phyloP scores from a whole-genome alignment of 192 early-diverging fungal genomes.

The Podila epicladia region DNA sequence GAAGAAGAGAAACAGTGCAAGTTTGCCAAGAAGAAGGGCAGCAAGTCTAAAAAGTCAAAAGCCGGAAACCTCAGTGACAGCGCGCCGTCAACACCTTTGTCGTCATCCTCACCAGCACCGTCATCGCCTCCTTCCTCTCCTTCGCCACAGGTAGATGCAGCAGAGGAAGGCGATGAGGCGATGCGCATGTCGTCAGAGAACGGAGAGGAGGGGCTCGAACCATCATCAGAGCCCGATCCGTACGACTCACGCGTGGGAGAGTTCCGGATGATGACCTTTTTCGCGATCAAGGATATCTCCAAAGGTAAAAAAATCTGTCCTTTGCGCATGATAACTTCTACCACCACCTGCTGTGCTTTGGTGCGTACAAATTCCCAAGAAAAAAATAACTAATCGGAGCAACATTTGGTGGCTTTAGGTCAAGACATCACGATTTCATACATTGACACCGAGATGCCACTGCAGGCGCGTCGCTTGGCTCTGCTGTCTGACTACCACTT shows the following conservation, averaged over 20 bases:
- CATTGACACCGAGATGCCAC: conserved; percentile 68
- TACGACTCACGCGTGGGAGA: conserved; percentile 12
- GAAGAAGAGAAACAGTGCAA: neutral
- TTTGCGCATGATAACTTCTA: neutral
- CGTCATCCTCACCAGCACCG: neutral
- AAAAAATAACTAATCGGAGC: neutral
- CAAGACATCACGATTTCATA: conserved; percentile 74
- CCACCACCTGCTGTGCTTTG: neutral
- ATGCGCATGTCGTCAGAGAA: conserved; percentile 7
- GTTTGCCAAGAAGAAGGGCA: neutral
- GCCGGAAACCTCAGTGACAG: neutral
- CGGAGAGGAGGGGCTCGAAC: conserved; percentile 11
- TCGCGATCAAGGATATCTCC: conserved; percentile 24
- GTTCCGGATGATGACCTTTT: conserved; percentile 51
- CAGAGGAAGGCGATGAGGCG: neutral
- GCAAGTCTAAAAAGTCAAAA: neutral
- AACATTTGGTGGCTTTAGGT: conserved; percentile 28
- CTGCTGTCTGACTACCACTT: conserved; percentile 73
- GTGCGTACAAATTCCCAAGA: conserved; percentile 15
- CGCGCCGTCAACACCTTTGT: neutral
- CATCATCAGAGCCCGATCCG: conserved; percentile 6
- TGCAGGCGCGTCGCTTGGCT: conserved; percentile 61
- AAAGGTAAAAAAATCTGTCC: conserved; percentile 18
- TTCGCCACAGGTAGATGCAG: neutral
- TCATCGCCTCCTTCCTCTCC: neutral